Evolutionary conservation across 371 early-diverging fungal genomes (phyloP), one percentile per base, ranked within the genome.

Genomic region (Apophysomyces variabilis): DNA sequence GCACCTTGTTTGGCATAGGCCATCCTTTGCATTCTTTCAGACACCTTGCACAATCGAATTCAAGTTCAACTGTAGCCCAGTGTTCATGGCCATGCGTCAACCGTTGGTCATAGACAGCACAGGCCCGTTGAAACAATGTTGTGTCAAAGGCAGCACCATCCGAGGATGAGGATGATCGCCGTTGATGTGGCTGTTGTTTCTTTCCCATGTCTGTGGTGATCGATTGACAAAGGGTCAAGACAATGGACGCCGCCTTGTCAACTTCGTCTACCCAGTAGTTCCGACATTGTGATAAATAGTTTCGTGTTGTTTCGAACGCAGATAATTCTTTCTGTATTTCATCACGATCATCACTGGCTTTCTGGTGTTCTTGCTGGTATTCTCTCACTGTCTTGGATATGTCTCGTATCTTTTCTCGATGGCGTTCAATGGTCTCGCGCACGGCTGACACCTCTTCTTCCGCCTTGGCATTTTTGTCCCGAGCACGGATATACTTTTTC

Each of bases 1-100:
- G 73, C 3, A 82, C 79, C 37, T 82, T 82, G 41, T 82, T 77
- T 7, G 72, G 64, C n/a, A 39, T 69, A 14, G 83, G 76, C 83
- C 79, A 82, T 3, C 70, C 79, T 2, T 54, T 8, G 4, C 64
- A 61, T 3, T 46, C 8, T 0, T 46, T 38, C 5, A 68, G 36
- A 44, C 82, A 82, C 16, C 65, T 57, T 5, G 77, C 67, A 62
- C 82, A 81, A 13, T 71, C 72, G 57, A 67, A 81, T 5, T 73
- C 69, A 0, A 76, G 66, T 26, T 70, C 65, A 4, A 58, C 46
- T 0, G 62, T 46, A 69, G 65, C 67, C 76, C 74, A 79, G 37
- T 62, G 61, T 38, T 67, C 50, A 26, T 70, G 62, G 6, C 78
- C 83, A 50, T 75, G 67, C 5, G 14, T 18, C 7, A 76, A 64